Conservation (phyloP, 2,329 filamentous ascomycete species). For the Aspergillus latus region DNA sequence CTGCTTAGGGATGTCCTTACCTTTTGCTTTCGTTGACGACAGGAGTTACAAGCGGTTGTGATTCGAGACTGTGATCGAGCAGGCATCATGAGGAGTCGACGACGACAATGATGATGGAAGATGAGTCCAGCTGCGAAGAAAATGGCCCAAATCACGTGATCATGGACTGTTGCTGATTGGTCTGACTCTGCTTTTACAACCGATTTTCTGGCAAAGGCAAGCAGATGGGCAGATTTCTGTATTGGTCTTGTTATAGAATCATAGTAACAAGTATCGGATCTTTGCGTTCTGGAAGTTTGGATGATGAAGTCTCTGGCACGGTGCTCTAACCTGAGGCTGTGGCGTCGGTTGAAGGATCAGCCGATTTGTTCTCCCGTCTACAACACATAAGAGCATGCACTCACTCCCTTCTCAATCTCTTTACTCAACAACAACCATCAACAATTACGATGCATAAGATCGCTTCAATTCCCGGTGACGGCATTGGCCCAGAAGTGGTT, state of each 20-base stretch:
- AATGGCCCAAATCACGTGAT: not conserved
- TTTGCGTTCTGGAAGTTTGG: too few species aligned
- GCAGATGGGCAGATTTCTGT: too few species aligned
- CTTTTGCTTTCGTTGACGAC: conserved; percentile 46
- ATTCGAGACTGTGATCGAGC: conserved; percentile 33
- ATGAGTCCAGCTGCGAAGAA: not conserved
- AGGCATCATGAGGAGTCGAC: not conserved
- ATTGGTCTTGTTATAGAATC: too few species aligned
- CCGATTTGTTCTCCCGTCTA: conserved; percentile 3
- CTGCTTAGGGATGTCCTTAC: conserved; percentile 22
- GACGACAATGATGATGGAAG: not conserved
- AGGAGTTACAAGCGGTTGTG: conserved; percentile 43
- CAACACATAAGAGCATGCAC: not conserved
- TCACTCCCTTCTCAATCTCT: not conserved
- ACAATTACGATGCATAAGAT: conserved; percentile 28
- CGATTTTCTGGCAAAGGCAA: too few species aligned
- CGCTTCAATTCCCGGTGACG: conserved; percentile 63
- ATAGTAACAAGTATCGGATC: too few species aligned
- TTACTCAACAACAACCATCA: not conserved
- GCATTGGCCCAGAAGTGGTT: conserved; percentile 65
- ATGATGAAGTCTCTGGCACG: too few species aligned
- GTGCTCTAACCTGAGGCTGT: too few species aligned
- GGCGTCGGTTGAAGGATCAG: conserved; percentile 1
- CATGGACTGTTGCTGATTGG: not conserved
- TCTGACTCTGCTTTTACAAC: too few species aligned